Conservation (phyloP, 306 rosid genomes). For the Acacia crassicarpa region DNA sequence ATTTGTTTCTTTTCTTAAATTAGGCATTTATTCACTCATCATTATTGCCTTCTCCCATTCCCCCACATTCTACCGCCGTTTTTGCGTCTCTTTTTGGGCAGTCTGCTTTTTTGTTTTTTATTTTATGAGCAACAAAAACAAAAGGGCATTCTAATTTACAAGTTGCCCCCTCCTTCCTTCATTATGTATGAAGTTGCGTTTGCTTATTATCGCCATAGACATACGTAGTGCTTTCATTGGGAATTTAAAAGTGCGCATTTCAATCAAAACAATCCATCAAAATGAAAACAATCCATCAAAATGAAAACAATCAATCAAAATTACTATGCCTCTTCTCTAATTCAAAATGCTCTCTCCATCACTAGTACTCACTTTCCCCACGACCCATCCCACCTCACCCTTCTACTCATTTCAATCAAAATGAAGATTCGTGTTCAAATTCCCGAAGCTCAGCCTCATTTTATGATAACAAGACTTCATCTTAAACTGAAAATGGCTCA, state of each 20-base stretch:
- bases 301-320: too few relatives aligned
- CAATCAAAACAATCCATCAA: too few relatives aligned
- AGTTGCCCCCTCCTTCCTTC: background rate
- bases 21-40: background rate
- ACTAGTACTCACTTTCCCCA: background rate
- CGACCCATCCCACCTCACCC: background rate
- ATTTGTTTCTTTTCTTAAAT: background rate
- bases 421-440: background rate
- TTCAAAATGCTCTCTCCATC: too few relatives aligned
- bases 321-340: too few relatives aligned
- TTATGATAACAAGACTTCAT: background rate
- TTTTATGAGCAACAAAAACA: background rate
- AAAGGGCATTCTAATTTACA: background rate
- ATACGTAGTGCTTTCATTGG: too few relatives aligned
- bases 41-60: background rate
- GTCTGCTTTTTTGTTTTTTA: background rate
- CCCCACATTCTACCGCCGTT: background rate
- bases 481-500: background rate
- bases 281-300: too few relatives aligned
- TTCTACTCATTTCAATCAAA: background rate
- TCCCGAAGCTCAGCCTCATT: background rate
- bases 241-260: too few relatives aligned
- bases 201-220: background rate
- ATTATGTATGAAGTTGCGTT: background rate
- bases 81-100: background rate